Evolutionary conservation across 352 stramenopile species (phyloP), one percentile per base, ranked within the genome.

Genomic region (Phytophthora meadii): DNA sequence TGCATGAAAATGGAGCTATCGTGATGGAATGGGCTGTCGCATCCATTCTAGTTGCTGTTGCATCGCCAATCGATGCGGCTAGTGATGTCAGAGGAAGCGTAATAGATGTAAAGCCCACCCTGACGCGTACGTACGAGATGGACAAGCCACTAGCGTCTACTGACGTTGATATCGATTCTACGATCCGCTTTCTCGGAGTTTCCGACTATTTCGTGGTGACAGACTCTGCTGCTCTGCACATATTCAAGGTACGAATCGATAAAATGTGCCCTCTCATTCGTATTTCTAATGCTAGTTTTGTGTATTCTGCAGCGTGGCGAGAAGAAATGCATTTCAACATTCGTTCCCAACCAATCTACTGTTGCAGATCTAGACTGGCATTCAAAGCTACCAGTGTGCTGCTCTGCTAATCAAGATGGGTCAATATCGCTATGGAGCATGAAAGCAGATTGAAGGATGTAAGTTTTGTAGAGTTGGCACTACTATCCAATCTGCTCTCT

Each of bases 281-380:
- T 12, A 36, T 10, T 22, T 42, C 14, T 42, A 57, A 42, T 52
- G n/a, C 2, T 53, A 22, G 30, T 7, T 45, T 61, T 17, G 19
- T 58, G 37, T 54, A 27, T 68, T 41, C 46, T 61, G 2, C 28
- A 84, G 75, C 57, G 51, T 52, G 72, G 65, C 1, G 50, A 75
- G 47, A 63, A 51, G 17, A 36, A 42, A 32, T 42, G 51, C 12
- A 48, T 77, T 6, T 68, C 65, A 8, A 60, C 48, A 6, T 66
- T 67, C 3, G 54, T 76, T 50, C 76, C 74, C 25, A 70, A 76
- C 36, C 58, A 73, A 51, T 19, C 46, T 30, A 37, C 50, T 11
- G 49, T 78, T 19, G 49, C 61, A 14, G 70, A 84, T 64, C 41
- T 82, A n/a, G 76, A 84, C 44, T 80, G 70, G 63, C 73, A 84